Percentiles rank a stretch among this genome's conserved stretches.
Evolutionary conservation across 75 land plant genomes (phyloP).

Genomic region (Cupressus sempervirens): DNA sequence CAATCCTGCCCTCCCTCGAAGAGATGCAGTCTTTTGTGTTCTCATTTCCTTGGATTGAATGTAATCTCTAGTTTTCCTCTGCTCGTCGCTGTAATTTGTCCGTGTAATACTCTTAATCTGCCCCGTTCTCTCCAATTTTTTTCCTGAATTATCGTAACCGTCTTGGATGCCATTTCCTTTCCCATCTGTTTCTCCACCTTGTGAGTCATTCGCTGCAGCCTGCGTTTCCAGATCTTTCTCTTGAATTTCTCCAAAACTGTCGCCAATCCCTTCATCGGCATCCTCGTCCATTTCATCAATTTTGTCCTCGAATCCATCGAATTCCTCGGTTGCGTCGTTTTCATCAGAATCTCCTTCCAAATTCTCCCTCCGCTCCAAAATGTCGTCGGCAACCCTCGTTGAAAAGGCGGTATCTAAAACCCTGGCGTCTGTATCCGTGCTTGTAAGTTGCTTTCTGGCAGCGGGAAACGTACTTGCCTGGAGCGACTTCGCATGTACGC

Average conservation of each 20-base stretch:
- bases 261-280: constrained; percentile 8
- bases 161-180: not conserved
- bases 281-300: constrained; percentile 56
- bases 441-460: not conserved
- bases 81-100: not conserved
- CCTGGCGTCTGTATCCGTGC: constrained; percentile 1
- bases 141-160: constrained; percentile 6
- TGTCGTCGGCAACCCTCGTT: not conserved
- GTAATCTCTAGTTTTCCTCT: not conserved
- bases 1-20: constrained; percentile 16
- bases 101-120: not conserved
- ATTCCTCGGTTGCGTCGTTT: constrained; percentile 18
- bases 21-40: not conserved
- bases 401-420: not conserved
- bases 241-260: constrained; percentile 6
- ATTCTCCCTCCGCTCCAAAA: not conserved
- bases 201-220: not conserved
- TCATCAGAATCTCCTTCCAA: constrained; percentile 15
- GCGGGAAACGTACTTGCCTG: not conserved
- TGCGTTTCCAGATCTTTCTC: not conserved
- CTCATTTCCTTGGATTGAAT: constrained; percentile 1
- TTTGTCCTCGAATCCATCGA: constrained; percentile 41
- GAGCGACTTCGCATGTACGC: not conserved
- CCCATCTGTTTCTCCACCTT: constrained; percentile 7
- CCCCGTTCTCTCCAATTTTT: constrained; percentile 13